Evolutionary conservation across 257 asterid genomes (phyloP).

Genomic region (Nicotiana obtusifolia): DNA sequence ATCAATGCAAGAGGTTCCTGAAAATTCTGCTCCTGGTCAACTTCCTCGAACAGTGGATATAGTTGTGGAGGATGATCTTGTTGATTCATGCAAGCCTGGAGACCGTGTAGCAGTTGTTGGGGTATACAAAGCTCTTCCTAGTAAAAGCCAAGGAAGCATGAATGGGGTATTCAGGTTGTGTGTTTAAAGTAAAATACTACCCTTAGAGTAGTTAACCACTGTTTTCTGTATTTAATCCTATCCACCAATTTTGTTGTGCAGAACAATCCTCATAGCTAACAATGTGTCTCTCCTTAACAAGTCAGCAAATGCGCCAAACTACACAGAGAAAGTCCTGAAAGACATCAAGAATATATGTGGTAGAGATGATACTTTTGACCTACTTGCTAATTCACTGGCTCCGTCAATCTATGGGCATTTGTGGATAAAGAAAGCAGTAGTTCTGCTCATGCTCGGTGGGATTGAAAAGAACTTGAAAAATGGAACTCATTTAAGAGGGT

Average conservation of each 20-base stretch:
- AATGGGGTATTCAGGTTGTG: conserved; percentile 92
- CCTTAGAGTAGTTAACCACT: neutral
- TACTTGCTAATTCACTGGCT: conserved; percentile 88
- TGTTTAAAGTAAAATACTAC: conserved; percentile 3
- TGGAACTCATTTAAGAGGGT: conserved; percentile 97
- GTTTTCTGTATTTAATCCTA: neutral
- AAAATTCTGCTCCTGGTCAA: conserved; percentile 97
- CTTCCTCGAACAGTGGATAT: conserved; percentile 91
- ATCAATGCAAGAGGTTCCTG: conserved; percentile 97
- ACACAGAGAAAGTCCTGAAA: conserved; percentile 65
- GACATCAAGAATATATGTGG: conserved; percentile 66
- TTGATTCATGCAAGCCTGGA: conserved; percentile 96
- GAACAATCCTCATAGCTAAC: conserved; percentile 93
- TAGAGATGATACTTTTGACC: conserved; percentile 67
- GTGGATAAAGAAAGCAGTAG: conserved; percentile 93
- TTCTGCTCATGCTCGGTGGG: conserved; percentile 96
- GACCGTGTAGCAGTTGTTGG: conserved; percentile 96
- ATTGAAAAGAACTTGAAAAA: conserved; percentile 87
- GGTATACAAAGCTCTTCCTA: conserved; percentile 89
- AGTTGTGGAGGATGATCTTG: conserved; percentile 87
- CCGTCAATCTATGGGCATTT: conserved; percentile 91
- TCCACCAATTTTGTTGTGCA: conserved; percentile 23
- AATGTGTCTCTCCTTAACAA: conserved; percentile 83
- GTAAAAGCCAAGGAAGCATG: conserved; percentile 82
- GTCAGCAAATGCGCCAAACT: conserved; percentile 66